Evolutionary conservation across 768 basidiomycete species (phyloP).

Genomic region (Lanmaoa rubissima): DNA sequence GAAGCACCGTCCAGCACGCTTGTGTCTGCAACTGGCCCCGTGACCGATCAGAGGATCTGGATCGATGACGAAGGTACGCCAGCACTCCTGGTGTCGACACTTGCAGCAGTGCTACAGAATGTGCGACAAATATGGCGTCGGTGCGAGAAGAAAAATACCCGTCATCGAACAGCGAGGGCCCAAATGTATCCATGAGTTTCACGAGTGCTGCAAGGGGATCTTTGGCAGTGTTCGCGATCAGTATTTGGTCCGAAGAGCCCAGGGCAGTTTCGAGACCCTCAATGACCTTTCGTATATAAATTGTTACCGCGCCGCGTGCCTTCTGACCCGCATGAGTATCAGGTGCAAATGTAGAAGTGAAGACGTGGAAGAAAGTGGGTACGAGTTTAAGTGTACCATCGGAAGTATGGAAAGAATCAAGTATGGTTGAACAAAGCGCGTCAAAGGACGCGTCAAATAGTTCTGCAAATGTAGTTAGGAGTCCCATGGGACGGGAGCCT

Average conservation of each 20-base stretch:
- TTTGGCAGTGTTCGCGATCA: neutral
- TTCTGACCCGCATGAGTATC: conserved; percentile 16
- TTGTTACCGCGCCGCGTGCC: conserved; percentile 8
- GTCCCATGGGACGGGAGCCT: conserved; percentile 24
- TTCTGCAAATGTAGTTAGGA: conserved; percentile 25
- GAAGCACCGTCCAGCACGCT: conserved; percentile 32
- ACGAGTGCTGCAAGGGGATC: conserved; percentile 33
- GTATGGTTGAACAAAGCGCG: conserved; percentile 31
- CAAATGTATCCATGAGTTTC: conserved; percentile 51
- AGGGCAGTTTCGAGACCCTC: conserved; percentile 21
- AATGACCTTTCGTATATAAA: conserved; percentile 24
- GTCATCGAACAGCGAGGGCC: conserved; percentile 48
- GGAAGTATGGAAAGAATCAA: neutral
- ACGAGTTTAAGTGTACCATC: conserved; percentile 30
- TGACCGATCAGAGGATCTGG: conserved; percentile 3
- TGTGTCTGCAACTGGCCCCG: conserved; percentile 15
- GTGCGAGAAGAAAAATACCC: conserved; percentile 39
- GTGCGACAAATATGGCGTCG: conserved; percentile 41
- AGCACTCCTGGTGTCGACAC: conserved; percentile 45
- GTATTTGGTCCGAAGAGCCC: neutral
- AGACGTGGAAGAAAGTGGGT: conserved; percentile 45
- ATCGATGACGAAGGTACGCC: conserved; percentile 44
- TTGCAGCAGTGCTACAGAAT: conserved; percentile 41
- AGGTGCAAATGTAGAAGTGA: conserved; percentile 37
- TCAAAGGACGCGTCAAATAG: conserved; percentile 54